Evolutionary conservation across 352 stramenopile genomes (phyloP), one percentile per base, ranked within the genome.

Genomic region (Phytophthora melonis): DNA sequence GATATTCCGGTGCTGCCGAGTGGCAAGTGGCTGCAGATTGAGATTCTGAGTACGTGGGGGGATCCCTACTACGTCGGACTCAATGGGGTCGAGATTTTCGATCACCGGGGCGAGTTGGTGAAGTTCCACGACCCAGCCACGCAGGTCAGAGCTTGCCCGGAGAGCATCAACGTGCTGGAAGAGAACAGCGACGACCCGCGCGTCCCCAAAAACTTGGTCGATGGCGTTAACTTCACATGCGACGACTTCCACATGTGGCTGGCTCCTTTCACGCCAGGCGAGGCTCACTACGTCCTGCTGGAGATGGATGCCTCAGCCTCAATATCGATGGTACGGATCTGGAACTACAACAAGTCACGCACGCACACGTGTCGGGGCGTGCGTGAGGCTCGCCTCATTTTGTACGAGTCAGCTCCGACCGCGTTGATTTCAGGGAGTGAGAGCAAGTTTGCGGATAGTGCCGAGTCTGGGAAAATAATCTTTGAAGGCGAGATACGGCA

Each of bases 261-360:
- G 0, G 88, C 93, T 11, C 93, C 93, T 11, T 98, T 89, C 54
- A 90, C 86, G 7, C 14, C 61, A 13, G 87, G 83, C 0, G 54
- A 83, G 8, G 25, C 77, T 7, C 89, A 97, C 57, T 82, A 81
- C 18, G 78, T 97, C 18, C 45, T 76, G 25, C 49, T 98, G 0
- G 73, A 87, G 52, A 66, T 98, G 30, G 71, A 81, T 6, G 21
- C 64, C 0, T 56, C 16, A 2, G 69, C 77, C 0, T 71, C 78
- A 9, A 39, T 98, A 3, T 93, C 90, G 7, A 96, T 97, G 88
- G 63, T 98, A 2, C 86, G 91, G 16, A 62, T 98, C 18, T 98
- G 93, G 93, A 98, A 98, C 70, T 98, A 98, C 78, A 98, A 98
- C 74, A 98, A 98, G 66, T 96, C 86, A 55, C 80, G 93, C 9